Base-by-base conservation (phyloP, 2,329 filamentous ascomycete species). In the Phialocephala subalpina region DNA sequence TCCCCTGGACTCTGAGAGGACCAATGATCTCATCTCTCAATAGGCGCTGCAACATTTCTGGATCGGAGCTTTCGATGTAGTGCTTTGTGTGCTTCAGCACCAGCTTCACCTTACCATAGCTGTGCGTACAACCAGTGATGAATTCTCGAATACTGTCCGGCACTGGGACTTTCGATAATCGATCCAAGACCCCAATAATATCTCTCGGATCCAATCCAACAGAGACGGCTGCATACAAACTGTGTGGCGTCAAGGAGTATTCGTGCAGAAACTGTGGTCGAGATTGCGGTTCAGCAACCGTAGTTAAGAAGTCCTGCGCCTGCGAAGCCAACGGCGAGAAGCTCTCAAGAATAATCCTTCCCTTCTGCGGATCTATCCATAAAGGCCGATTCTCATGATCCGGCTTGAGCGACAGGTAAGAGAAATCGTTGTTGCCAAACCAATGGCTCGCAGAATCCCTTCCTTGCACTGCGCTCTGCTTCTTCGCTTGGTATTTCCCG, bases 61-160 rank as follows among this genome's bases (percentile, higher is more conserved):
- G 91, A 78, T 98, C 95, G 22, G 92, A 90, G 74, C 92, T 97
- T 80, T 99, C 96, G 67, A 98, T 90, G 73, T 92, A 97, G 79
- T 97, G 97, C 71, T 93, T 92, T 69, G 95, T 98, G 74, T 97
- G 92, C 78, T 97, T 97, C 69, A 98, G 80, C 53, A 98, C 96
- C 61, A 98, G 87, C 78, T 97, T 96, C 63, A 97, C 94, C 79
- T 97, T 98, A 70, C 96, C 96, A 77, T 96, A 98, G 60, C 92
- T 96, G 70, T 92, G 90, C 6, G 94, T 97, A 69, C 93, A 96
- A 67, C 89, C 89, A 29, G 80, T 81, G 70, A 95, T 83, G 77
- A 95, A 97, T 9, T 87, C 83, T 67, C 90, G 87, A 67, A 98
- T 92, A 57, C 89, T 87, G n/a, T 92, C 86, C 0, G 95, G 94